These are phyloP conservation scores for Penicillium expansum DNA, from an alignment of 2,329 filamentous ascomycete species.

Conservation along the genomic window DNA sequence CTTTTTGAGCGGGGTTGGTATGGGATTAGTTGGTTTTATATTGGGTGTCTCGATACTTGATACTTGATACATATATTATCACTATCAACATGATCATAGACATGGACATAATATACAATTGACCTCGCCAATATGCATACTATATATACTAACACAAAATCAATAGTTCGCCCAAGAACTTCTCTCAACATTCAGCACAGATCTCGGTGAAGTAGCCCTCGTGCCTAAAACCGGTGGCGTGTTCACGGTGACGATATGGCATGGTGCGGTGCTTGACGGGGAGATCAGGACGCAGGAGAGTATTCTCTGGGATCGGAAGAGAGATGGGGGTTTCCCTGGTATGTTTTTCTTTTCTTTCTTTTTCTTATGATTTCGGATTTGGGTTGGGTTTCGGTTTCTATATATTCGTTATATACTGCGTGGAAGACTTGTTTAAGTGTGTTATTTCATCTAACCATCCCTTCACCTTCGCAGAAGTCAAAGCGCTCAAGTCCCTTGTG, in stretches of 20 bases:
- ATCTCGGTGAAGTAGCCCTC: constrained; percentile 82
- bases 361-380: too few relatives aligned
- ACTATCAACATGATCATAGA: neutral
- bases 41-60: neutral
- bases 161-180: constrained; percentile 86
- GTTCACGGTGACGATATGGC: constrained; percentile 69
- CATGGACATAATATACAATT: too few relatives aligned
- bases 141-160: neutral
- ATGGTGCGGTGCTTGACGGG: constrained; percentile 17
- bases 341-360: constrained; percentile 18
- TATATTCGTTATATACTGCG: neutral
- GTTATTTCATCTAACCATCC: neutral
- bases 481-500: constrained; percentile 81
- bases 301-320: constrained; percentile 82
- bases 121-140: neutral
- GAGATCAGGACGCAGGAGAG: constrained; percentile 45
- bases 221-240: constrained; percentile 80
- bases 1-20: neutral
- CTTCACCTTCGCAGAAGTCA: constrained; percentile 61
- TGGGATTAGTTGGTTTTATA: neutral
- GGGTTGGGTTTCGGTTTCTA: neutral
- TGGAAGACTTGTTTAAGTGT: neutral
- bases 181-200: constrained; percentile 82
- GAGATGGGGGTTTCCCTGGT: constrained; percentile 82
- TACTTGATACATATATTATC: neutral